Conservation (phyloP, 176 grass and related monocot species). For the Bolboschoenus planiculmis region DNA sequence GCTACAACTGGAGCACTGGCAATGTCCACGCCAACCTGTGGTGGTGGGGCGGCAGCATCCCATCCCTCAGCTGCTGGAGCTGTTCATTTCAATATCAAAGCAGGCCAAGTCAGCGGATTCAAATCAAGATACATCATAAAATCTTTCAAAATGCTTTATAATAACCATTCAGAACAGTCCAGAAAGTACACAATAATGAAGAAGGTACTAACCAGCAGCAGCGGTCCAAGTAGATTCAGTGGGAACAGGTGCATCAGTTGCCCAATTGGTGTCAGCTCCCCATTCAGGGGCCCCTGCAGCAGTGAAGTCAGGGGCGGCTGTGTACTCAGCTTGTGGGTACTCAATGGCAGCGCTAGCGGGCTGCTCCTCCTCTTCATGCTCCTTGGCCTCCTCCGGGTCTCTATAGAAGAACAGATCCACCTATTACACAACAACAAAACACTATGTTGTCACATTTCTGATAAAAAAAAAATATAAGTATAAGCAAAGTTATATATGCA, state of each 20-base stretch:
- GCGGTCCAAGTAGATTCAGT: constrained; percentile 39
- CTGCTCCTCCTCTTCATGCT: constrained; percentile 83
- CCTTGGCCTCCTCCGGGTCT: constrained; percentile 90
- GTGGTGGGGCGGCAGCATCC: constrained; percentile 41
- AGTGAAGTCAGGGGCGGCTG: constrained; percentile 20
- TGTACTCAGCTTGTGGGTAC: constrained; percentile 23
- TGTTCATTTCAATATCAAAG: constrained; percentile 21
- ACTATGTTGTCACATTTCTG: background rate
- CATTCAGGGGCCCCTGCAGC: constrained; percentile 46
- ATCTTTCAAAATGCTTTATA: background rate
- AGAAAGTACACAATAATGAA: background rate
- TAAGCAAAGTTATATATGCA: background rate
- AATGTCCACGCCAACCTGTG: constrained; percentile 19
- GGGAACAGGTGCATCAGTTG: constrained; percentile 33
- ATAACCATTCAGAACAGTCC: background rate
- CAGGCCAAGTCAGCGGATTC: background rate
- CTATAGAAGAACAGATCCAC: constrained; percentile 92
- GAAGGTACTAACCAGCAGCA: constrained; percentile 39
- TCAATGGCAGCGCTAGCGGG: constrained; percentile 47
- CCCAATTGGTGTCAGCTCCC: constrained; percentile 51
- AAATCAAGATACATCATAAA: background rate
- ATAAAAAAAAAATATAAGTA: background rate
- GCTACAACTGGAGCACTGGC: constrained; percentile 17
- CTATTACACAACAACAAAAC: constrained; percentile 24
- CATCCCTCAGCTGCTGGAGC: constrained; percentile 55